Percentiles rank a stretch among this genome's conserved stretches.
These are phyloP conservation scores for Leishmania amazonensis DNA, from an alignment of 208 protist species.

Conservation along the genomic window DNA sequence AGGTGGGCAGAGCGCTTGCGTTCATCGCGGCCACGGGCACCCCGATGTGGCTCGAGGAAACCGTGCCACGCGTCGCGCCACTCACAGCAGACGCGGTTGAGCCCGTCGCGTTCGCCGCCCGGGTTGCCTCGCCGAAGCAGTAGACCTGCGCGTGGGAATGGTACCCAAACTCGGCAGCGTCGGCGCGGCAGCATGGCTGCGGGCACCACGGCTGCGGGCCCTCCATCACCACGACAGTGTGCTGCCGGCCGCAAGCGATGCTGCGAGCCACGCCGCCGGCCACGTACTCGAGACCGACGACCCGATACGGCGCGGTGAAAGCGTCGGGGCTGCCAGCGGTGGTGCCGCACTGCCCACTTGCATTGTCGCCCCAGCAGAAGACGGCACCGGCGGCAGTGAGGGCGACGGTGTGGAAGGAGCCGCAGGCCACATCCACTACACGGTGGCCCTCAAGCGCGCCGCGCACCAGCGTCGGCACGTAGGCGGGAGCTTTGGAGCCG, in stretches of 20 bases:
- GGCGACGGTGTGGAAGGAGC: slow-evolving; percentile 86
- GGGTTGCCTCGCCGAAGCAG: slow-evolving; percentile 62
- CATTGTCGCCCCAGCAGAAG: slow-evolving; percentile 92
- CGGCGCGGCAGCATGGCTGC: slow-evolving; percentile 57
- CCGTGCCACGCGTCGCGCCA: neutral
- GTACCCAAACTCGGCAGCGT: slow-evolving; percentile 33
- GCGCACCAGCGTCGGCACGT: slow-evolving; percentile 66
- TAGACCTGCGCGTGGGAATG: slow-evolving; percentile 71
- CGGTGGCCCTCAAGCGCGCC: slow-evolving; percentile 59
- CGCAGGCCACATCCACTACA: slow-evolving; percentile 80
- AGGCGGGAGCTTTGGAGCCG: slow-evolving; percentile 62
- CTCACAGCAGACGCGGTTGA: slow-evolving; percentile 1
- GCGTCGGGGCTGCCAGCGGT: slow-evolving; percentile 43
- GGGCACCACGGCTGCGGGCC: slow-evolving; percentile 75
- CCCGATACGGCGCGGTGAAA: slow-evolving; percentile 70
- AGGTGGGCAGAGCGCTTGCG: slow-evolving; percentile 6
- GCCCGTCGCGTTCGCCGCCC: neutral
- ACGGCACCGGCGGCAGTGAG: slow-evolving; percentile 64
- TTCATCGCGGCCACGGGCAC: slow-evolving; percentile 1
- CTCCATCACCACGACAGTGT: slow-evolving; percentile 84
- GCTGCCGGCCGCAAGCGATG: slow-evolving; percentile 86
- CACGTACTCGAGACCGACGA: slow-evolving; percentile 81
- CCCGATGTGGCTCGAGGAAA: slow-evolving; percentile 5
- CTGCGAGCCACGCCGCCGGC: slow-evolving; percentile 65
- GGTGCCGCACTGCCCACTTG: slow-evolving; percentile 72